These are phyloP conservation scores for Schoenoplectus tabernaemontani DNA, from an alignment of 202 grass and related monocot species.

Conservation along the genomic window DNA sequence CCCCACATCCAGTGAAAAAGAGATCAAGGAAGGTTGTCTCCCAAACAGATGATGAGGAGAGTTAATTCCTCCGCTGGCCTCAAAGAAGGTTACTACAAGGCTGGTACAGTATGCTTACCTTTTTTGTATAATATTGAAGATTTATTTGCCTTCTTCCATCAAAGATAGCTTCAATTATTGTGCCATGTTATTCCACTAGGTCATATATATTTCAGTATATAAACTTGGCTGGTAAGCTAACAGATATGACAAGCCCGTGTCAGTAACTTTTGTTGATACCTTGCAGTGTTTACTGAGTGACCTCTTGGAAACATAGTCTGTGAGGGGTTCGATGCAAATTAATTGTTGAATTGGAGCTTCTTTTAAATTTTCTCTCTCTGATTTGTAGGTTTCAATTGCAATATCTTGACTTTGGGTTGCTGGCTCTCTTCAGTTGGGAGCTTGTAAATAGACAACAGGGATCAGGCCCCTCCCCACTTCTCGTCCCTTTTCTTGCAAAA, in stretches of 20 bases:
- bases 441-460: conserved; percentile 23
- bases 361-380: not conserved
- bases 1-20: conserved; percentile 37
- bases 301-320: not conserved
- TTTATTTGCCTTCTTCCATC: not conserved
- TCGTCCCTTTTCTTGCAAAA: not conserved
- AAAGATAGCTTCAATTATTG: not conserved
- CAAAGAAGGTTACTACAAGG: not conserved
- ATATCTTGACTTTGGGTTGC: not conserved
- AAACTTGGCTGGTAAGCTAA: not conserved
- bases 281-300: not conserved
- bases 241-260: not conserved
- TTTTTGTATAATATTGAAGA: not conserved
- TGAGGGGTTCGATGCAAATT: not conserved
- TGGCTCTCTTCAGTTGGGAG: not conserved
- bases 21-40: conserved; percentile 33
- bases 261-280: not conserved
- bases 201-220: not conserved
- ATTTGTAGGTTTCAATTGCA: conserved; percentile 1
- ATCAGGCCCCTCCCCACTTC: not conserved
- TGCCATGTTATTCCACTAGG: not conserved
- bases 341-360: not conserved
- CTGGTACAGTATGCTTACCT: not conserved
- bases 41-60: conserved; percentile 61
- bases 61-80: conserved; percentile 21